Base-by-base conservation (phyloP, 768 basidiomycete species). In the Calocera cornea region DNA sequence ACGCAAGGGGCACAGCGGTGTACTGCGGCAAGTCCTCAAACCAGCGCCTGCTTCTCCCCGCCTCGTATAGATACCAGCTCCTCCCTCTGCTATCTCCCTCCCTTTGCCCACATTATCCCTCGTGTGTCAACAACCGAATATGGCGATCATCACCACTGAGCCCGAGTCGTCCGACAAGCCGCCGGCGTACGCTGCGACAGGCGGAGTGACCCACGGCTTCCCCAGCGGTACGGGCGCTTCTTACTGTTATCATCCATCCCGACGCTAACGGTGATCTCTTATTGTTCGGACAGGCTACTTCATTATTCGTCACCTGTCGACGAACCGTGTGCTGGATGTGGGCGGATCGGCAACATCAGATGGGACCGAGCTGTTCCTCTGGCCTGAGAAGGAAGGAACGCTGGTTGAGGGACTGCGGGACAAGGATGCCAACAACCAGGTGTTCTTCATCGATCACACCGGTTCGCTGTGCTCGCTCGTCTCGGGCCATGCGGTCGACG, bases 401-500 rank as follows among this genome's bases (percentile, higher is more conserved):
- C 78, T 90, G 2, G 90, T 92, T 0, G 90, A 92, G 80, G 90
- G 81, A 60, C 82, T 90, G 74, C 80, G 91, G 68, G 81, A 80
- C 68, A 87, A 87, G 0, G 82, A 83, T 36, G 80, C 86, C 1
- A 85, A 89, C 69, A 92, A 93, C 71, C 90, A 92, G 88, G 88
- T 92, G 19, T 92, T 91, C 78, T 92, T 89, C 78, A 83, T 92
- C 65, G 91, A 93, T 74, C 82, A 83, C 1, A 83, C 84, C 22
- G 90, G 91, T 22, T 85, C 84, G 11, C 76, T 92, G 44, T 92
- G 89, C 74, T 89, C 90, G 10, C 82, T 87, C 71, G 83, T 84
- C 2, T 83, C 90, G 17, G 91, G 91, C 0, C 90, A 92, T 76
- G 91, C 90, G 8, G 78, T 93, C 40, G 90, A 93, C 72, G 76